Evolutionary conservation across 2,329 filamentous ascomycete genomes (phyloP).

Genomic region (Monascus ruber): DNA sequence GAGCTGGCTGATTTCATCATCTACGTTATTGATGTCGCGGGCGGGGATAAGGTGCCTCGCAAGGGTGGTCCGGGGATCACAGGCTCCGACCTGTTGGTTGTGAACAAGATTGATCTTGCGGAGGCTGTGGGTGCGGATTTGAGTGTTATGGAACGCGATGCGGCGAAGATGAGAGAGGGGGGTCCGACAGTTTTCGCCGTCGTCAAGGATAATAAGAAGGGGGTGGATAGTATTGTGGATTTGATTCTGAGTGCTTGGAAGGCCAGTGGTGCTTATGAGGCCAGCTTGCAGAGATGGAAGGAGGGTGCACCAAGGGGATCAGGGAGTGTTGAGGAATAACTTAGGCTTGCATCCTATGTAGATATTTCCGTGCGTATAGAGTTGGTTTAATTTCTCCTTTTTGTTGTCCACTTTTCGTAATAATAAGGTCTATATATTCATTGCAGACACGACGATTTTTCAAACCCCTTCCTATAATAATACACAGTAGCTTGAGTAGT

Average conservation of each 20-base stretch:
- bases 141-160: constrained; percentile 86
- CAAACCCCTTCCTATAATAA: neutral
- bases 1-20: constrained; percentile 96
- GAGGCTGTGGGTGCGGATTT: constrained; percentile 84
- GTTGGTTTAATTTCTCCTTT: too few species aligned
- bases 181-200: constrained; percentile 93
- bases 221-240: constrained; percentile 74
- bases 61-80: constrained; percentile 97
- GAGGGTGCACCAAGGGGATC: constrained; percentile 27
- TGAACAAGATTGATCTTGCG: constrained; percentile 96
- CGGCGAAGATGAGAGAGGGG: constrained; percentile 86
- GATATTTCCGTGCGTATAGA: too few species aligned
- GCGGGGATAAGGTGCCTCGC: constrained; percentile 89
- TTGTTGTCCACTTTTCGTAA: too few species aligned
- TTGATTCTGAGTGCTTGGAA: constrained; percentile 88
- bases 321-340: constrained; percentile 19
- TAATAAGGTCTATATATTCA: too few species aligned
- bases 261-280: constrained; percentile 60
- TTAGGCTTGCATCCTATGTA: neutral
- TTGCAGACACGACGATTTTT: too few species aligned
- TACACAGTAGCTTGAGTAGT: neutral
- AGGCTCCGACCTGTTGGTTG: constrained; percentile 81
- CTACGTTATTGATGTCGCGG: constrained; percentile 95
- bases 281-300: constrained; percentile 34
- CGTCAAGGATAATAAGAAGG: constrained; percentile 76